Conservation (phyloP, 495 filamentous ascomycete species). For the Xylaria intraflava region DNA sequence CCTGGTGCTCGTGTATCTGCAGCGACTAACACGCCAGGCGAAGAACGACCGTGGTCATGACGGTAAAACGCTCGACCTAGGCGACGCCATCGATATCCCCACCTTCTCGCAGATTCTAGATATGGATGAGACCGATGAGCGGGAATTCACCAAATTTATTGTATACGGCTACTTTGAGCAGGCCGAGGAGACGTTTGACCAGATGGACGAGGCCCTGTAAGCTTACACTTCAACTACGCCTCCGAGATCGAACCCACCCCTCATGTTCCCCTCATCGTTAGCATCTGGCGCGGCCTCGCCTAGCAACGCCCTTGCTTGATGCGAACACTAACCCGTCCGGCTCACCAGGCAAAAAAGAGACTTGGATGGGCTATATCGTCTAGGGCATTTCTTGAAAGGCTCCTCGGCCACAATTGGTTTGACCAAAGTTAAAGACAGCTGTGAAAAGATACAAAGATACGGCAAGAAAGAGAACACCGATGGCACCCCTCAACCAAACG, state of each 20-base stretch:
- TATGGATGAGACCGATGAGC: constrained; percentile 84
- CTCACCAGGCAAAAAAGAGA: constrained; percentile 53
- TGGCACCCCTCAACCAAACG: constrained; percentile 59
- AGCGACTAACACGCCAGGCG: constrained; percentile 1
- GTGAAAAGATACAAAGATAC: constrained; percentile 94
- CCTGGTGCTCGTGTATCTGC: not conserved
- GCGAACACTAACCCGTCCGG: constrained; percentile 12
- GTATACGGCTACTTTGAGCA: constrained; percentile 92
- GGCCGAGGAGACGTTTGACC: constrained; percentile 73
- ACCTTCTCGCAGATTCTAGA: constrained; percentile 95
- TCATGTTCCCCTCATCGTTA: not conserved
- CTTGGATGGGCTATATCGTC: constrained; percentile 64
- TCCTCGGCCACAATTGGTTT: constrained; percentile 96
- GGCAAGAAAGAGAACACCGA: constrained; percentile 73
- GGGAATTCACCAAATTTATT: constrained; percentile 74
- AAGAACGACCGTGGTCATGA: constrained; percentile 25
- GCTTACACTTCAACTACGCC: constrained; percentile 27
- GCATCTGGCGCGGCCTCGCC: constrained; percentile 1
- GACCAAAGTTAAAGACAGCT: constrained; percentile 83
- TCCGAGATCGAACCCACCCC: not conserved
- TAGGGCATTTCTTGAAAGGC: constrained; percentile 95
- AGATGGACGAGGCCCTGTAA: constrained; percentile 82
- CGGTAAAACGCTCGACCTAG: constrained; percentile 35
- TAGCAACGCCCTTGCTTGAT: not conserved
- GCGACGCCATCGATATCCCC: constrained; percentile 65